A percentile compares a stretch with the other conserved stretches of the same genome.
Conservation (phyloP, 345 rosid genomes). For the Brassica juncea region DNA sequence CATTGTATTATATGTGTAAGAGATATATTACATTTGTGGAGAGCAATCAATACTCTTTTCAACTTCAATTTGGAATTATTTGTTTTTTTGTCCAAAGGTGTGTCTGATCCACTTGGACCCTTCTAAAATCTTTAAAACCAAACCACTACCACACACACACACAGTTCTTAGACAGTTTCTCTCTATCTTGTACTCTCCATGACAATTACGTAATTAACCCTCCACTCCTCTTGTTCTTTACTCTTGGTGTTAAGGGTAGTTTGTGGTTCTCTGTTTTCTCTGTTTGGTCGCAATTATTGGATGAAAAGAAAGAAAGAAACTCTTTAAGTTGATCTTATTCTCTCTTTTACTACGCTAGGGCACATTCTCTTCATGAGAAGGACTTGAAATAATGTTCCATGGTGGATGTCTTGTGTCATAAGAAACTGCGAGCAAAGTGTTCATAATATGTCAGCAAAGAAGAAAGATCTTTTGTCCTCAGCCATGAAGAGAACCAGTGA, state of each 20-base stretch:
- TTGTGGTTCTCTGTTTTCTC: slow-evolving; percentile 26
- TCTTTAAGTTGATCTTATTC: slow-evolving; percentile 28
- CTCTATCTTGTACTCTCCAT: slow-evolving; percentile 32
- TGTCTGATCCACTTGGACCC: slow-evolving; percentile 30
- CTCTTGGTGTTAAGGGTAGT: slow-evolving; percentile 20
- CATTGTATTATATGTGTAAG: background rate
- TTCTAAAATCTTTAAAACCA: slow-evolving; percentile 17
- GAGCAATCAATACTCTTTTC: slow-evolving; percentile 6
- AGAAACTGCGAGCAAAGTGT: slow-evolving; percentile 40
- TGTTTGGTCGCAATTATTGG: slow-evolving; percentile 22
- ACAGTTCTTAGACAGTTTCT: slow-evolving; percentile 9
- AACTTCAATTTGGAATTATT: slow-evolving; percentile 21
- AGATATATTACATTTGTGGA: slow-evolving; percentile 34
- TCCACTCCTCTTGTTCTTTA: slow-evolving; percentile 8
- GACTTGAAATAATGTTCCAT: slow-evolving; percentile 45
- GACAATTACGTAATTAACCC: slow-evolving; percentile 19
- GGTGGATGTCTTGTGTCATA: slow-evolving; percentile 51
- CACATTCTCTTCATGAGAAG: slow-evolving; percentile 42
- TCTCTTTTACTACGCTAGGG: slow-evolving; percentile 13
- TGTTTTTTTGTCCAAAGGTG: slow-evolving; percentile 30
- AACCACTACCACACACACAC: slow-evolving; percentile 37
- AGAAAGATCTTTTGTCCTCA: slow-evolving; percentile 77
- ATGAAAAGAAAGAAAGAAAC: slow-evolving; percentile 31
- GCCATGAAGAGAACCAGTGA: slow-evolving; percentile 95
- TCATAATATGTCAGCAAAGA: slow-evolving; percentile 58